These are phyloP conservation scores for Haplosporangium sp. DNA, from an alignment of 371 early-diverging fungal species.

Conservation along the genomic window DNA sequence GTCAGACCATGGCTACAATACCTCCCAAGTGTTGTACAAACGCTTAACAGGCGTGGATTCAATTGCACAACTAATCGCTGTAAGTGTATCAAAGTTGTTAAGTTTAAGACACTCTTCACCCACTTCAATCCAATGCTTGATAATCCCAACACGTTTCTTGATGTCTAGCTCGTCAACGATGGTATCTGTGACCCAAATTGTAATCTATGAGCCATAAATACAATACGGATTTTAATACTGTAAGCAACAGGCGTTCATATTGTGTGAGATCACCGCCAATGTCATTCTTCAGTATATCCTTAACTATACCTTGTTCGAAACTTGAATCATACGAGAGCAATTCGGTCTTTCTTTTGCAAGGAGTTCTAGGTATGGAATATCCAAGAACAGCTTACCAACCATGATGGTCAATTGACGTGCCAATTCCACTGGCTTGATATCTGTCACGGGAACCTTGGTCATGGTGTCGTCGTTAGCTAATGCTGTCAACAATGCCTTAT, in stretches of 20 bases:
- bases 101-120: conserved; percentile 82
- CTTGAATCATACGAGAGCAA: conserved; percentile 78
- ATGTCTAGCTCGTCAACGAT: conserved; percentile 82
- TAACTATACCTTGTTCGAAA: conserved; percentile 43
- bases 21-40: conserved; percentile 88
- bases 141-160: conserved; percentile 75
- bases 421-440: conserved; percentile 89
- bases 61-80: conserved; percentile 90
- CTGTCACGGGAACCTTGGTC: conserved; percentile 70
- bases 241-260: background rate
- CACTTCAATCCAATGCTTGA: conserved; percentile 89
- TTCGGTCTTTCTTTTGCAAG: conserved; percentile 73
- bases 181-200: conserved; percentile 83
- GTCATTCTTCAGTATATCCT: no score
- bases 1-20: conserved; percentile 29
- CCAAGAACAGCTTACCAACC: conserved; percentile 79
- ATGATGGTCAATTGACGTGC: conserved; percentile 92
- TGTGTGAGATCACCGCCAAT: background rate
- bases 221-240: background rate
- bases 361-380: conserved; percentile 83
- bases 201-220: conserved; percentile 30
- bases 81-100: conserved; percentile 92
- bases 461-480: conserved; percentile 66
- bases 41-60: conserved; percentile 90
- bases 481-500: conserved; percentile 66